phyloP scores from a whole-genome alignment of 345 rosid genomes.

The Durio zibethinus region DNA sequence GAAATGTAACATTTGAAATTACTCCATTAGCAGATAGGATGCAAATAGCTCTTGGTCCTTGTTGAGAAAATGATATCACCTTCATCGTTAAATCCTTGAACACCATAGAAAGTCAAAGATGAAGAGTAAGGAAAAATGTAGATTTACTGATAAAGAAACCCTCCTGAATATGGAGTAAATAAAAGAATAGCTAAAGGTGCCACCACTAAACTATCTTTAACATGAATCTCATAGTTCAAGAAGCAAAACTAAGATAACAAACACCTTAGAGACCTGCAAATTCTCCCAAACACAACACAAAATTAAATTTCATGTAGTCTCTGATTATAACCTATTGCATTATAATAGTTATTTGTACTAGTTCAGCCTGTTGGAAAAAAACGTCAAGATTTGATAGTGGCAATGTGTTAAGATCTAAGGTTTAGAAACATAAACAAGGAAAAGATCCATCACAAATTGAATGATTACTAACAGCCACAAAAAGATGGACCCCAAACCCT shows the following conservation, averaged over 20 bases:
- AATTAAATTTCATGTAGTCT: neutral
- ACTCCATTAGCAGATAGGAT: slow-evolving; percentile 75
- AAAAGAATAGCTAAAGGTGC: neutral
- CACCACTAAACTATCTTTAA: neutral
- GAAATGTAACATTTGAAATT: slow-evolving; percentile 71
- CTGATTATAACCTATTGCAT: neutral
- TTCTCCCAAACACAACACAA: neutral
- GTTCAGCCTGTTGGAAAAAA: neutral
- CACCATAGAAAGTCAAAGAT: slow-evolving; percentile 15
- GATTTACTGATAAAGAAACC: neutral
- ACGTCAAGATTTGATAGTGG: neutral
- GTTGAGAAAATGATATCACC: slow-evolving; percentile 81
- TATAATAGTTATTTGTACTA: neutral
- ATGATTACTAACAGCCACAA: neutral
- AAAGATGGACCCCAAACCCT: slow-evolving; percentile 7
- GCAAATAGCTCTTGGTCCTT: slow-evolving; percentile 83
- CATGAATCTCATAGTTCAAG: neutral
- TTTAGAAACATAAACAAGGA: neutral
- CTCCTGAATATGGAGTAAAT: neutral
- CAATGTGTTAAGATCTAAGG: neutral
- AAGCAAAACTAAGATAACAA: neutral
- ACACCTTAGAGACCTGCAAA: neutral
- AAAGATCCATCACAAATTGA: neutral
- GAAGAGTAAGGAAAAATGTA: neutral
- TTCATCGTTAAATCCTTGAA: slow-evolving; percentile 74